Conservation (phyloP, 495 filamentous ascomycete species). For the Penicillium tannophilum region DNA sequence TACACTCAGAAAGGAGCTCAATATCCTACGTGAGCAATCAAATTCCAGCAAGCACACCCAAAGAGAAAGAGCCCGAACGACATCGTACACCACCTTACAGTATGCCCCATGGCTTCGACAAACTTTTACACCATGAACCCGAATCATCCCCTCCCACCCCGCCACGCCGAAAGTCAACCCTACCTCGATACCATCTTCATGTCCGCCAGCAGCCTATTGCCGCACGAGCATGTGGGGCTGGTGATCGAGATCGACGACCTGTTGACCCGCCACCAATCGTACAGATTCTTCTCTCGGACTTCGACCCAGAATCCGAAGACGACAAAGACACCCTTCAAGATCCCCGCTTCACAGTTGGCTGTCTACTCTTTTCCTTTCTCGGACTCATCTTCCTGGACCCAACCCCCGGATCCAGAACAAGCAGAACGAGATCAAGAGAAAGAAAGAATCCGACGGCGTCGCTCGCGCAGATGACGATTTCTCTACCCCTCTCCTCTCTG, state of each 20-base stretch:
- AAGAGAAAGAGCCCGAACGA: constrained; percentile 15
- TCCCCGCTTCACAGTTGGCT: constrained; percentile 82
- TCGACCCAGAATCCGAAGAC: constrained; percentile 50
- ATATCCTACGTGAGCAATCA: constrained; percentile 19
- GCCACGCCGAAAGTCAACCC: constrained; percentile 22
- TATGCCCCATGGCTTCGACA: constrained; percentile 46
- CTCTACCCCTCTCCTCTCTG: constrained; percentile 40
- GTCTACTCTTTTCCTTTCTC: constrained; percentile 59
- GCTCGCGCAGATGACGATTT: constrained; percentile 28
- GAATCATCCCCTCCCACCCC: constrained; percentile 31
- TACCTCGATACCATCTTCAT: constrained; percentile 57
- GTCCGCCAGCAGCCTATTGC: constrained; percentile 91
- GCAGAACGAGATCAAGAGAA: constrained; percentile 48
- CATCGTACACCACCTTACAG: constrained; percentile 29
- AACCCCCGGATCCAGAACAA: constrained; percentile 35
- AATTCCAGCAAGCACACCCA: constrained; percentile 7
- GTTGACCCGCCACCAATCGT: constrained; percentile 96
- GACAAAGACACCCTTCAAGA: constrained; percentile 66
- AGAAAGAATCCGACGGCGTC: constrained; percentile 19
- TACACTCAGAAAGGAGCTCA: constrained; percentile 36
- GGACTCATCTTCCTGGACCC: constrained; percentile 15
- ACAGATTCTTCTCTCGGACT: constrained; percentile 75
- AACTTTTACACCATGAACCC: constrained; percentile 42
- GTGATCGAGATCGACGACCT: constrained; percentile 88
- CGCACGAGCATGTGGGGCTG: constrained; percentile 90